These are phyloP conservation scores for Kwoniella sp. DNA, from an alignment of 768 basidiomycete genomes.

Conservation along the genomic window DNA sequence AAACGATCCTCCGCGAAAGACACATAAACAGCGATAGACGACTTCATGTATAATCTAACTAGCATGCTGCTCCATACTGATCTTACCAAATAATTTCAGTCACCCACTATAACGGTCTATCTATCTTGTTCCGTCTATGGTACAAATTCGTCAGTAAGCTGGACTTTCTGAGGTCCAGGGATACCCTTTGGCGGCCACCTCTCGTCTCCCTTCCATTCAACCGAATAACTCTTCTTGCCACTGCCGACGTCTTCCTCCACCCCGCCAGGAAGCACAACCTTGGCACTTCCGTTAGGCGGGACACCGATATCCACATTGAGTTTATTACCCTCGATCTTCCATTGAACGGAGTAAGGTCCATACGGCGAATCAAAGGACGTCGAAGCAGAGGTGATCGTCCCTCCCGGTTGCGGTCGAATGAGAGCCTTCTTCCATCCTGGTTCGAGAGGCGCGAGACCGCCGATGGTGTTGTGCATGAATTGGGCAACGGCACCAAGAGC, in stretches of 20 bases:
- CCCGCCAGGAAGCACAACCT: conserved; percentile 31
- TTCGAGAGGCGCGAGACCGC: conserved; percentile 35
- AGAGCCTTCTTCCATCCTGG: conserved; percentile 42
- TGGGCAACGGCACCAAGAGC: conserved; percentile 44
- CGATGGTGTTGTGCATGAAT: conserved; percentile 41
- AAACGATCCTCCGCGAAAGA: no score
- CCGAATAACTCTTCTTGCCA: conserved; percentile 22
- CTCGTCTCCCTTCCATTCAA: conserved; percentile 7
- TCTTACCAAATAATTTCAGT: no score
- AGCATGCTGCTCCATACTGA: neutral
- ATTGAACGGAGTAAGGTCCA: conserved; percentile 26
- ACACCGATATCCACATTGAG: conserved; percentile 30
- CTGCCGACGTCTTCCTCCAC: conserved; percentile 35
- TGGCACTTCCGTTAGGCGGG: conserved; percentile 39
- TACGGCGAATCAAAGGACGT: conserved; percentile 29
- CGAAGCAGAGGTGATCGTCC: conserved; percentile 39
- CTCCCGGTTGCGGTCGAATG: conserved; percentile 44
- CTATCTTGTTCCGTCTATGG: conserved; percentile 1
- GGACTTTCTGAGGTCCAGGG: conserved; percentile 11
- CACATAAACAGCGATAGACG: neutral
- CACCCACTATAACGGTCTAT: neutral
- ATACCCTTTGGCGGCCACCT: conserved; percentile 20
- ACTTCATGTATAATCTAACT: neutral
- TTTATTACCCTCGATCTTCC: conserved; percentile 27
- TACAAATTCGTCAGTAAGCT: conserved; percentile 16